Conservation (phyloP, 2,329 filamentous ascomycete species). For the Alternaria brassicicola region DNA sequence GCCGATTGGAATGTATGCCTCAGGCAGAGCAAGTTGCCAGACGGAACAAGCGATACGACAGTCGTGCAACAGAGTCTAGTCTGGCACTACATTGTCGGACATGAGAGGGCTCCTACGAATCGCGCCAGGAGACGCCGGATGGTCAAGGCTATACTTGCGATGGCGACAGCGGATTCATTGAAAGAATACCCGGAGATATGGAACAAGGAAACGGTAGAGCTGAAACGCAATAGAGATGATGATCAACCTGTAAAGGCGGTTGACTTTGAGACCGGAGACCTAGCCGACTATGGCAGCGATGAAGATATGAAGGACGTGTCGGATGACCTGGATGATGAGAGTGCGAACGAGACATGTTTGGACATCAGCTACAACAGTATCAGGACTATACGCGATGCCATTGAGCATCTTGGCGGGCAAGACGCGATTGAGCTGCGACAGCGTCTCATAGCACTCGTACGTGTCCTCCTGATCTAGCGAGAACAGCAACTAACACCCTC, state of each 20-base stretch:
- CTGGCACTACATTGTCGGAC: constrained; percentile 61
- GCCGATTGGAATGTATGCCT: constrained; percentile 68
- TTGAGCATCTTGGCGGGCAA: constrained; percentile 46
- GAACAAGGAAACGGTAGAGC: constrained; percentile 64
- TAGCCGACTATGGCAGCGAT: constrained; percentile 58
- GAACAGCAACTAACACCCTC: constrained; percentile 22
- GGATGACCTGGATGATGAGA: constrained; percentile 10
- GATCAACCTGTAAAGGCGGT: constrained; percentile 65
- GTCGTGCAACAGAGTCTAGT: constrained; percentile 63
- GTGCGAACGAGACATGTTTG: constrained; percentile 7
- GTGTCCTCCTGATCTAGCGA: constrained; percentile 16
- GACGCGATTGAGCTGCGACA: constrained; percentile 68
- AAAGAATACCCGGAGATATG: constrained; percentile 71
- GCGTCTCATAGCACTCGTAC: constrained; percentile 65
- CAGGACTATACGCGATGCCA: constrained; percentile 23
- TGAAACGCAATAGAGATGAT: constrained; percentile 55
- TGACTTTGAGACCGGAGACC: constrained; percentile 61
- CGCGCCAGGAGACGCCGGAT: constrained; percentile 59
- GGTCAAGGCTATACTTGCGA: constrained; percentile 70
- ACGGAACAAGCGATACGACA: constrained; percentile 19
- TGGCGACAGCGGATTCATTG: constrained; percentile 61
- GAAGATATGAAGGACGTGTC: constrained; percentile 39
- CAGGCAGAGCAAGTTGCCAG: constrained; percentile 32
- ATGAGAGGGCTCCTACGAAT: constrained; percentile 34
- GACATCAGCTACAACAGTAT: background rate